Conservation (phyloP, 345 rosid genomes). For the Eucalyptus pumila region DNA sequence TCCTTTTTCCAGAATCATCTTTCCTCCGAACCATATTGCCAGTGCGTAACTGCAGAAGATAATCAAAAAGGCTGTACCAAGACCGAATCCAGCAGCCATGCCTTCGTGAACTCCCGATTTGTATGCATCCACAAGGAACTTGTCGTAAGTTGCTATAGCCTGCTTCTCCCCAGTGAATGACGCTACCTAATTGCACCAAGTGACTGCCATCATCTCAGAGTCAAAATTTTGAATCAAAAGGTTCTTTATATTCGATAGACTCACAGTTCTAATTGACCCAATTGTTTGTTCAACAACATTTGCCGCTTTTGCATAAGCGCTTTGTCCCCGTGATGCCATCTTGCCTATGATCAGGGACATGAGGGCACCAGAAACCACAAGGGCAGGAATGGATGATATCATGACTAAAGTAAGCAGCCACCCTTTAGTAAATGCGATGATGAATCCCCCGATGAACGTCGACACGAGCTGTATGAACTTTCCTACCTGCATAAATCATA, state of each 20-base stretch:
- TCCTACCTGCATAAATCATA: slow-evolving; percentile 46
- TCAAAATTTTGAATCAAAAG: neutral
- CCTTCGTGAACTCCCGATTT: slow-evolving; percentile 18
- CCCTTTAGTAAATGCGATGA: slow-evolving; percentile 63
- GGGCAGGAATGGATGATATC: slow-evolving; percentile 57
- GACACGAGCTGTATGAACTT: slow-evolving; percentile 61
- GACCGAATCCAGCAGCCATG: slow-evolving; percentile 14
- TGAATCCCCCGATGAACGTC: slow-evolving; percentile 79
- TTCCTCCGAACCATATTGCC: slow-evolving; percentile 35
- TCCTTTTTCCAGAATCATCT: slow-evolving; percentile 24
- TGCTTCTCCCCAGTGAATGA: slow-evolving; percentile 55
- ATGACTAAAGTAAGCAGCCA: slow-evolving; percentile 85
- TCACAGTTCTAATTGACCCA: slow-evolving; percentile 81
- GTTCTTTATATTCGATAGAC: neutral
- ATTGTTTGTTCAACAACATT: slow-evolving; percentile 60
- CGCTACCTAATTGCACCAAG: slow-evolving; percentile 52
- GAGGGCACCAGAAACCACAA: slow-evolving; percentile 48
- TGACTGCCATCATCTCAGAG: neutral
- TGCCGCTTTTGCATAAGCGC: slow-evolving; percentile 69
- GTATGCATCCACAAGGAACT: slow-evolving; percentile 17
- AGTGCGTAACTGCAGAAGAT: slow-evolving; percentile 13
- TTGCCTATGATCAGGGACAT: slow-evolving; percentile 40
- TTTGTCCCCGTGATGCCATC: slow-evolving; percentile 58
- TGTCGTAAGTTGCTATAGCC: slow-evolving; percentile 12
- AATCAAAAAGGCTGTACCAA: slow-evolving; percentile 2